Conservation (phyloP, 306 rosid species). For the Quercus agrifolia region DNA sequence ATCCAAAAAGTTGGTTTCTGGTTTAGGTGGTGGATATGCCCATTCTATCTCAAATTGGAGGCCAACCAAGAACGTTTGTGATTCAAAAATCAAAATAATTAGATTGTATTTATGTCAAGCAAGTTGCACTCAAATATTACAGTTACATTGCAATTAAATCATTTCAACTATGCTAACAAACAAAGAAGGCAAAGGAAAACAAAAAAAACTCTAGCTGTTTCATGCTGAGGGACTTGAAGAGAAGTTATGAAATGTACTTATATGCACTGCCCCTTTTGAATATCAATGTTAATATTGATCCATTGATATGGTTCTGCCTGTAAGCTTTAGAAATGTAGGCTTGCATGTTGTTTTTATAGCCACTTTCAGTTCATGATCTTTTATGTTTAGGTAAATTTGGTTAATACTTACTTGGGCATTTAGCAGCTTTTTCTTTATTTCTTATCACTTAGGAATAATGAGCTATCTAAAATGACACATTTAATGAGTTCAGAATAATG, state of each 20-base stretch:
- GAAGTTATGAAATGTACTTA: background rate
- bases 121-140: background rate
- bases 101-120: background rate
- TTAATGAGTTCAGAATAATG: background rate
- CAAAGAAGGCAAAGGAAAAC: background rate
- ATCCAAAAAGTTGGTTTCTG: background rate
- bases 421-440: background rate
- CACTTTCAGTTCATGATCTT: background rate
- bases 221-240: background rate
- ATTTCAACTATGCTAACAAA: background rate
- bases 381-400: background rate
- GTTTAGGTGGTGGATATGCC: background rate
- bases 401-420: background rate
- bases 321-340: background rate
- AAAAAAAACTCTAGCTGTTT: background rate
- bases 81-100: background rate
- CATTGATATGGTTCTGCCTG: background rate
- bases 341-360: too few species aligned
- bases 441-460: background rate
- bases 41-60: background rate
- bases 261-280: background rate
- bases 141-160: background rate
- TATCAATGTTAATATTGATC: background rate
- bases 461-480: background rate
- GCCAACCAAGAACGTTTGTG: background rate